Base-by-base conservation (phyloP, 257 asterid species). In the Scutellaria barbata region DNA sequence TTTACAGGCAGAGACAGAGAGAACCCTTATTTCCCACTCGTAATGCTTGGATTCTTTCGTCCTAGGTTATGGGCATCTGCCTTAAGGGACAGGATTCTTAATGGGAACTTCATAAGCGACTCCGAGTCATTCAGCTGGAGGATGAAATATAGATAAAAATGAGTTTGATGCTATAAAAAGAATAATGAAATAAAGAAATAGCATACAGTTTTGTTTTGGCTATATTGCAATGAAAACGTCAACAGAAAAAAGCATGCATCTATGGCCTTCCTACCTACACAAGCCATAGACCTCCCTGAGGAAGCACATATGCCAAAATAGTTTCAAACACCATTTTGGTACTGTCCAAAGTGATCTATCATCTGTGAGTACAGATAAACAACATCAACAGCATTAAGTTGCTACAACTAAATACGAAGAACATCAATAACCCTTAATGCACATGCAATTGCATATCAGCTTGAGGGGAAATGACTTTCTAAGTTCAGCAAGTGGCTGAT, bases 321-420 rank as follows among this genome's bases (percentile, higher is more conserved):
- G 59, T 84, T 88, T 2, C 92, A 85, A 62, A 83, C 72, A 18
- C 98, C 99, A 33, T 89, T 89, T 33, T 82, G 81, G 86, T 95
- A 95, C 96, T 0, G 98, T 89, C 99, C 99, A 95, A 22, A 95
- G 81, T 64, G 99, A 95, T 10, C 98, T 94, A 59, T 95, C 98
- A 61, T 98, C 98, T 86, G 98, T 84, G 56, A 89, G 96, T 95
- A 72, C 25, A 64, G 16, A 73, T 4, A 73, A 68, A 76, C 48
- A 72, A 6, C 67, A 75, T 47, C 14, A 40, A 73, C 56, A 66
- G 35, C 33, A 63, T 69, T 57, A 25, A 77, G 47, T 73, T 39
- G 33, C 47, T 22, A 54, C 61, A 50, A 46, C 22, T 12, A 64
- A 22, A 22, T 22, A 22, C 25, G 25, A 22, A 22, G 25, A 22